Evolutionary conservation across 1,284 basidiomycete genomes (phyloP).

Genomic region (Puccinia polysora): DNA sequence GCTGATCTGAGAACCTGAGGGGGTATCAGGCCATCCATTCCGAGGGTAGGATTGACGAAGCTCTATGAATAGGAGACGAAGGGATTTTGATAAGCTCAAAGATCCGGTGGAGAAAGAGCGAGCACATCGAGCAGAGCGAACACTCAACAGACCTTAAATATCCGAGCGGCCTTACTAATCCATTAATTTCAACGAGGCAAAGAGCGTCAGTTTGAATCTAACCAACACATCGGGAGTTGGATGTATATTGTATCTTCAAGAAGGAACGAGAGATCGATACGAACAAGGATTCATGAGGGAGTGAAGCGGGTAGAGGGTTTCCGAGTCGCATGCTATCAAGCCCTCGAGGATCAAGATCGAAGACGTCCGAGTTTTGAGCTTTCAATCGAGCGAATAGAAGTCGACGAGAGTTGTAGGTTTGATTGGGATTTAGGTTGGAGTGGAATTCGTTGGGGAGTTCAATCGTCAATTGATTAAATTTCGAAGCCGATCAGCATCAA

Average conservation of each 20-base stretch:
- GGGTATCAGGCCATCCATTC: conserved; percentile 38
- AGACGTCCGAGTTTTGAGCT: no score
- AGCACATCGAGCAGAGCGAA: neutral
- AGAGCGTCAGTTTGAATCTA: no score
- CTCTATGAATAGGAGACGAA: conserved; percentile 2
- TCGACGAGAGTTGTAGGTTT: no score
- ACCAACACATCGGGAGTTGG: neutral
- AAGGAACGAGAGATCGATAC: neutral
- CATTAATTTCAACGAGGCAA: no score
- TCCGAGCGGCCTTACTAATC: conserved; percentile 22
- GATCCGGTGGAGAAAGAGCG: neutral
- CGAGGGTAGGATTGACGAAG: conserved; percentile 29
- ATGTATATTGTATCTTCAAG: neutral
- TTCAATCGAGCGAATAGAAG: no score
- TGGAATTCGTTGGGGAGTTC: no score
- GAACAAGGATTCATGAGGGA: conserved; percentile 30
- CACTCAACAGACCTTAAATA: conserved; percentile 14
- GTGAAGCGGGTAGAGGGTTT: conserved; percentile 30
- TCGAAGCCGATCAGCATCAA: no score
- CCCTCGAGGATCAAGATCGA: no score
- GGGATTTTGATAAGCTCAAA: neutral
- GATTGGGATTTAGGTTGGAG: no score
- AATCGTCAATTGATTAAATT: no score
- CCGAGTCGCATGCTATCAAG: conserved; percentile 31
- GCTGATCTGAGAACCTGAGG: conserved; percentile 61